Percentiles rank a stretch among this genome's conserved stretches.
phyloP scores from a whole-genome alignment of 2,329 filamentous ascomycete genomes.

The Elsinoe necatrix region DNA sequence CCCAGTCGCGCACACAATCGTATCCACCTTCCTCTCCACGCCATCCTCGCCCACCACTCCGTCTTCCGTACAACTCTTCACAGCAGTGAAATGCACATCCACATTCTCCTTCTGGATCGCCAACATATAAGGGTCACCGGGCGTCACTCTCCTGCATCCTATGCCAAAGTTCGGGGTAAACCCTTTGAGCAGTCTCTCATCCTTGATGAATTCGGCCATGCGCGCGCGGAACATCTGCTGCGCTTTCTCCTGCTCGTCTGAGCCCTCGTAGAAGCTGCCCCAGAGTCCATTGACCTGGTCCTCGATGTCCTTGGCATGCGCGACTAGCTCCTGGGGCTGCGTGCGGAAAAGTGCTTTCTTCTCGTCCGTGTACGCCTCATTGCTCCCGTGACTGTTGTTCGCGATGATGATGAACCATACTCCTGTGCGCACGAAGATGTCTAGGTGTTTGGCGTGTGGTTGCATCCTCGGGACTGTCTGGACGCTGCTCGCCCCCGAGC shows the following conservation, averaged over 20 bases:
- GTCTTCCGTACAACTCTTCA: conserved; percentile 38
- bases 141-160: conserved; percentile 41
- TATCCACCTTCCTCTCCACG: conserved; percentile 34
- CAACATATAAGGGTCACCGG: conserved; percentile 44
- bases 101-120: conserved; percentile 45
- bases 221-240: conserved; percentile 34
- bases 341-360: conserved; percentile 36
- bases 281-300: conserved; percentile 41
- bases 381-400: conserved; percentile 36
- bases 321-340: conserved; percentile 35
- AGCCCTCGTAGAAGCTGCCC: conserved; percentile 38
- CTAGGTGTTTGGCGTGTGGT: conserved; percentile 38
- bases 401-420: conserved; percentile 41
- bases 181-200: conserved; percentile 41
- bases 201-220: conserved; percentile 46
- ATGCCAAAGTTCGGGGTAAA: conserved; percentile 41
- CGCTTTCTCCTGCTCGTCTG: conserved; percentile 33
- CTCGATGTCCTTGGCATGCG: conserved; percentile 40
- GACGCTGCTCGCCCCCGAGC: conserved; percentile 38
- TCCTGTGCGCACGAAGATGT: conserved; percentile 40
- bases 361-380: conserved; percentile 38
- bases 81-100: conserved; percentile 43
- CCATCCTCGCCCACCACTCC: conserved; percentile 40
- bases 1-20: conserved; percentile 39
- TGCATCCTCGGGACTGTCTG: conserved; percentile 43